phyloP scores from a whole-genome alignment of 2,329 filamentous ascomycete species.

The Colletotrichum sp. region DNA sequence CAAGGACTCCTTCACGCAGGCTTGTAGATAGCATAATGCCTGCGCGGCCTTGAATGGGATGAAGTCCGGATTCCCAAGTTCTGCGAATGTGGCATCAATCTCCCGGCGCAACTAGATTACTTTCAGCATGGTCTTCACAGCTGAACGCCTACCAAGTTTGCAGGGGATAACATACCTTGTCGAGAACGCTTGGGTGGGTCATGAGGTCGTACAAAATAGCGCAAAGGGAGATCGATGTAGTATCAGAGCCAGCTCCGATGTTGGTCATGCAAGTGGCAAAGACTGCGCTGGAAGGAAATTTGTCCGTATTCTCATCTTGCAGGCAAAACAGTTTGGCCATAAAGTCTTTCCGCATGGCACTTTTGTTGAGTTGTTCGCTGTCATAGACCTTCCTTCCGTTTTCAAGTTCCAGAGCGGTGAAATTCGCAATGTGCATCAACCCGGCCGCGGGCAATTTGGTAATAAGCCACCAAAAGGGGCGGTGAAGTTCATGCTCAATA shows the following conservation, averaged over 20 bases:
- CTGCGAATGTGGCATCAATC: neutral
- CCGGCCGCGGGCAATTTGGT: neutral
- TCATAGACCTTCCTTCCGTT: neutral
- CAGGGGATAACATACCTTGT: neutral
- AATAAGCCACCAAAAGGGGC: neutral
- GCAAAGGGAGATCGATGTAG: neutral
- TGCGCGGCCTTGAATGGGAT: neutral
- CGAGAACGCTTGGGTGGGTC: neutral
- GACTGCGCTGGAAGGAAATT: neutral
- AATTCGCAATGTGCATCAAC: neutral
- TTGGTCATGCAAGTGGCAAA: neutral
- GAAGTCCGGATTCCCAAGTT: neutral
- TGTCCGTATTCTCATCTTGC: neutral
- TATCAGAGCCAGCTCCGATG: neutral
- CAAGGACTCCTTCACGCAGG: neutral
- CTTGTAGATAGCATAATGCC: neutral
- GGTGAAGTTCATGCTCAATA: neutral
- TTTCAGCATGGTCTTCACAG: neutral
- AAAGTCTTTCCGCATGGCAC: neutral
- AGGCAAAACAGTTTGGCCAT: neutral
- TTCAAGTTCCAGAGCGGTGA: neutral
- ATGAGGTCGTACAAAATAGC: neutral
- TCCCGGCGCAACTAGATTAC: neutral
- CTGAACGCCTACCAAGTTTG: neutral
- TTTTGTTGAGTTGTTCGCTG: neutral